phyloP scores from a whole-genome alignment of 2,329 filamentous ascomycete genomes.

The Arthrobotrys iridis region DNA sequence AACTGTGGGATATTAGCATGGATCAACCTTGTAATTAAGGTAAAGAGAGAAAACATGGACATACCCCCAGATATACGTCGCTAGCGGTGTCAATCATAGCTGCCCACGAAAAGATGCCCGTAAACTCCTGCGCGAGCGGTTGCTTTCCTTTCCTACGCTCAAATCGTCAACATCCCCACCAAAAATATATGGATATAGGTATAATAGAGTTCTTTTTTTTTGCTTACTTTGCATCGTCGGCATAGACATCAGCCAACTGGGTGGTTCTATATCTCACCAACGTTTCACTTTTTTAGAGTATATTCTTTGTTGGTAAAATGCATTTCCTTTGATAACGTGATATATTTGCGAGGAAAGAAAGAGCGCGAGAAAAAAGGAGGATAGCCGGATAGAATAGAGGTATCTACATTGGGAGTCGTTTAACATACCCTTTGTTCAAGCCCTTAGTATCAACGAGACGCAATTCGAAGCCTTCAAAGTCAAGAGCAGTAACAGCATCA shows the following conservation, averaged over 20 bases:
- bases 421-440: slow-evolving; percentile 96
- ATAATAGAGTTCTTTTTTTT: neutral
- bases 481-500: slow-evolving; percentile 90
- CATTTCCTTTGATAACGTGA: slow-evolving; percentile 31
- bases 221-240: slow-evolving; percentile 51
- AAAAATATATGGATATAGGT: neutral
- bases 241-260: slow-evolving; percentile 47
- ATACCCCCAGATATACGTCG: slow-evolving; percentile 89
- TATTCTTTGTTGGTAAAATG: slow-evolving; percentile 54
- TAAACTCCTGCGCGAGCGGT: slow-evolving; percentile 75
- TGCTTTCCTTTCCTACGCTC: slow-evolving; percentile 73
- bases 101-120: slow-evolving; percentile 75
- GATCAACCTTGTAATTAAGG: neutral
- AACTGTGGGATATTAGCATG: slow-evolving; percentile 68
- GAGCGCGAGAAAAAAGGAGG: neutral
- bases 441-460: slow-evolving; percentile 89
- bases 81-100: slow-evolving; percentile 82
- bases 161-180: slow-evolving; percentile 36
- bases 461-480: slow-evolving; percentile 89
- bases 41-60: slow-evolving; percentile 59
- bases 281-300: slow-evolving; percentile 53
- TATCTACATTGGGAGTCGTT: slow-evolving; percentile 87
- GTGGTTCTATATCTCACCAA: slow-evolving; percentile 54
- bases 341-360: slow-evolving; percentile 13
- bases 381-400: slow-evolving; percentile 61